phyloP scores from a whole-genome alignment of 768 basidiomycete genomes.

The Nidularia sp. region DNA sequence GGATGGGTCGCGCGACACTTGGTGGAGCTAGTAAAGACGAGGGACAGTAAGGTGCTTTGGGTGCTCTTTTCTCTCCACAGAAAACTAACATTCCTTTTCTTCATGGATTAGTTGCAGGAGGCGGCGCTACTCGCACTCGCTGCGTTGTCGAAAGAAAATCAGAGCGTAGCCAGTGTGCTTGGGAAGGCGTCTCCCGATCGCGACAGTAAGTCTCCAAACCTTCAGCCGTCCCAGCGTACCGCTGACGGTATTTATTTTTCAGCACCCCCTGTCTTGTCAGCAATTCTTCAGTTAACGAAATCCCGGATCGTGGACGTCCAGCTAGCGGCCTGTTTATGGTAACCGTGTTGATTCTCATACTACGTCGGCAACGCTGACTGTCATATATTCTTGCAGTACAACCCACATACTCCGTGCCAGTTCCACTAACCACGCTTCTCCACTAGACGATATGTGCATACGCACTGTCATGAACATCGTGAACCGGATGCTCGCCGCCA shows the following conservation, averaged over 20 bases:
- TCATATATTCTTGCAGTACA: constrained; percentile 31
- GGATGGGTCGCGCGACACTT: constrained; percentile 60
- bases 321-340: constrained; percentile 71
- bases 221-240: too few relatives aligned
- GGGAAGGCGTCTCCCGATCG: constrained; percentile 37
- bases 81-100: not conserved
- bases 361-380: not conserved
- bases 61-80: not conserved
- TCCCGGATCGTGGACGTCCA: constrained; percentile 60
- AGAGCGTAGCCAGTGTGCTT: constrained; percentile 44
- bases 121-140: constrained; percentile 62
- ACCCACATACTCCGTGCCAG: constrained; percentile 60
- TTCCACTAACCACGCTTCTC: constrained; percentile 16
- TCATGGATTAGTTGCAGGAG: constrained; percentile 52
- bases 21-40: constrained; percentile 39
- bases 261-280: constrained; percentile 34
- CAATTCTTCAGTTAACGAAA: constrained; percentile 50
- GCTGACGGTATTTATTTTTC: too few relatives aligned
- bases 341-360: constrained; percentile 5
- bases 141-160: constrained; percentile 62
- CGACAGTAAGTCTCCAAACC: constrained; percentile 2
- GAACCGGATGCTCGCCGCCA: constrained; percentile 50
- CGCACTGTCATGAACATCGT: constrained; percentile 69
- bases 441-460: constrained; percentile 40
- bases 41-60: constrained; percentile 49